Evolutionary conservation across 2,329 filamentous ascomycete species (phyloP), one percentile per base, ranked within the genome.

Genomic region (Ambrosiella beaveri): DNA sequence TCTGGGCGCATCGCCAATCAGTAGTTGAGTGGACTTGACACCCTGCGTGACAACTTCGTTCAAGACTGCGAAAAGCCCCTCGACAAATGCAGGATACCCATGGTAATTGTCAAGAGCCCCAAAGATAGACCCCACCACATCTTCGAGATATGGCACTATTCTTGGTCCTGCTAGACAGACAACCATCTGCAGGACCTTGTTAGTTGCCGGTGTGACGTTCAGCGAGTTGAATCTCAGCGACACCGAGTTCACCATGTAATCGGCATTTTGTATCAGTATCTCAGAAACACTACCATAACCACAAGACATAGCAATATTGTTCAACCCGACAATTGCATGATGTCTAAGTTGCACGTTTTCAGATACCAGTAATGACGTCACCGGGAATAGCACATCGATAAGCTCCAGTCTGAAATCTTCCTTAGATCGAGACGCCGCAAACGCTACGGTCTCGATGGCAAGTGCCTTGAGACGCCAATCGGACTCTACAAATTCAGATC

Each of bases 201-300:
- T 89, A 2, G 88, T 89, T 62, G 95, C 86, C 1, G 91, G 90
- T 0, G 89, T 91, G 56, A 97, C 84, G 63, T 96, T 89, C 63
- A 96, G 88, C 0, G 87, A 88, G 64, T 95, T 96, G 7, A 98
- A 77, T 62, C 89, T 86, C 61, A 97, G 71, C 0, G 87, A 88
- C 13, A 98, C 81, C 0, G 93, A 88, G 66, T 97, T 97, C 61
- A 97, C 84, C 70, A 98, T 86, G 68, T 98, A 98, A 69, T 98
- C 93, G 13, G 88, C 90, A 61, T 98, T 98, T 56, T 86, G 82
- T 36, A 97, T 79, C 44, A 98, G 84, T 63, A 98, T 73, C 13
- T 86, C 81, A 35, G 85, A 84, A 3, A 91, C 85, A 64, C 77
- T 82, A 0, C 66, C 62, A 65, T 97, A 98, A 1, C 79, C 81